Conservation (phyloP, 345 rosid genomes). For the Barbarea vulgaris region DNA sequence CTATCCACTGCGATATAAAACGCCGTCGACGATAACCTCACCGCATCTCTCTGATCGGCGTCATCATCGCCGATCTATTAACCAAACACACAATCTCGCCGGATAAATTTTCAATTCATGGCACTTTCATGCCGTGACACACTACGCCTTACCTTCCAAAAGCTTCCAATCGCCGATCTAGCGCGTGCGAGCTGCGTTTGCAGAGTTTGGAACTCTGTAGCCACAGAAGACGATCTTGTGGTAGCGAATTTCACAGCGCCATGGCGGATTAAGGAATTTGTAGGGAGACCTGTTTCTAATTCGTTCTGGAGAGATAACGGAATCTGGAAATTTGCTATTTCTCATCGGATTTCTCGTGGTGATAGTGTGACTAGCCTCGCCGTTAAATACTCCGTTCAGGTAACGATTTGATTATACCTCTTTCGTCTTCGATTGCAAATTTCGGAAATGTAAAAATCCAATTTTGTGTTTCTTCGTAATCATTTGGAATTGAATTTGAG, state of each 20-base stretch:
- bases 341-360: conserved; percentile 67
- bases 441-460: background rate
- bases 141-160: conserved; percentile 60
- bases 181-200: conserved; percentile 87
- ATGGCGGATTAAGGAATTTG: conserved; percentile 64
- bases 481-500: too few species aligned
- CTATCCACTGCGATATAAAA: conserved; percentile 50
- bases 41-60: conserved; percentile 21
- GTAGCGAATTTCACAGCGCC: conserved; percentile 59
- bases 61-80: conserved; percentile 1
- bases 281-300: conserved; percentile 58
- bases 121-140: conserved; percentile 69
- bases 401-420: conserved; percentile 11
- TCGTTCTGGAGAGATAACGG: conserved; percentile 82
- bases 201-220: conserved; percentile 63
- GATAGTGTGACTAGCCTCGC: conserved; percentile 78
- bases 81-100: conserved; percentile 48
- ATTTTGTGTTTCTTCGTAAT: background rate
- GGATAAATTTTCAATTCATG: conserved; percentile 52
- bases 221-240: conserved; percentile 52
- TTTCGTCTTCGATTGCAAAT: background rate
- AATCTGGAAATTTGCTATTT: conserved; percentile 72
- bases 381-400: conserved; percentile 92
- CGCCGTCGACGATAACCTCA: conserved; percentile 40
- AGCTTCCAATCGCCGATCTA: conserved; percentile 61